A percentile compares a stretch with the other conserved stretches of the same genome.
Evolutionary conservation across 176 grass and related monocot genomes (phyloP).

Genomic region (Triticum aestivum): IWGSC_CS_RefSeq_v2.1 NC_057808.1:116946657-116947156

Average conservation of each 20-base stretch:
- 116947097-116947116: too few species aligned
- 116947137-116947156: too few species aligned
- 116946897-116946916: not conserved
- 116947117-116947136: too few species aligned
- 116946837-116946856: not conserved
- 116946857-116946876: not conserved
- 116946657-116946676: constrained; percentile 88
- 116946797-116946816: not conserved
- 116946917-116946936: not conserved
- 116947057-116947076: too few species aligned
- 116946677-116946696: constrained; percentile 88
- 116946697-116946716: constrained; percentile 93
- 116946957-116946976: too few species aligned
- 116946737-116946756: not conserved
- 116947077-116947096: not conserved
- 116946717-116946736: constrained; percentile 38
- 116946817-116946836: not conserved
- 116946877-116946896: not conserved
- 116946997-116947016: too few species aligned
- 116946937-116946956: too few species aligned
- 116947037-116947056: too few species aligned
- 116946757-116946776: not conserved
- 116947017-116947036: too few species aligned
- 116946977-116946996: too few species aligned
- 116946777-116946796: not conserved